phyloP scores from a whole-genome alignment of 352 stramenopile species.

The Peronospora belbahrii region DNA sequence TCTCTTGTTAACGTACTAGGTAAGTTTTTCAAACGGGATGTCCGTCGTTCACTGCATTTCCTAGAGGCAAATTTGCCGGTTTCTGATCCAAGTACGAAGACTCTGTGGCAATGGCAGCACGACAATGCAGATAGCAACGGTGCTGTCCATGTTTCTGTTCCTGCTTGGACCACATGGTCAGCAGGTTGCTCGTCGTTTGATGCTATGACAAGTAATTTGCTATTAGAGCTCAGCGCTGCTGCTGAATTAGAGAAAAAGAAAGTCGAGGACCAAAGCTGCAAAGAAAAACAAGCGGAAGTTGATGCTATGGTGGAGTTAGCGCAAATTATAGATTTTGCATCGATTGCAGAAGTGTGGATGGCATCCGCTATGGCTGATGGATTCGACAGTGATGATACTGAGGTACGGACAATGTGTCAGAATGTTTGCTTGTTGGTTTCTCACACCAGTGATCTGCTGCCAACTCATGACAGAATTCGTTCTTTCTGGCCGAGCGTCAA shows the following conservation, averaged over 20 bases:
- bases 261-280: constrained; percentile 27
- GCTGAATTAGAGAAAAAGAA: constrained; percentile 8
- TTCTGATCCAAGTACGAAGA: constrained; percentile 10
- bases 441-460: constrained; percentile 2
- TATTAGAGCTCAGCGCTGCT: constrained; percentile 29
- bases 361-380: neutral
- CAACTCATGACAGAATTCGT: constrained; percentile 16
- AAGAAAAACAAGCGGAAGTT: constrained; percentile 34
- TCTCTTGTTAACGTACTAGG: constrained; percentile 35
- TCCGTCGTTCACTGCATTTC: constrained; percentile 66
- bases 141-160: constrained; percentile 15
- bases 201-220: constrained; percentile 50
- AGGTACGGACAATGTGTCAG: constrained; percentile 13
- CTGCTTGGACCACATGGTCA: constrained; percentile 43
- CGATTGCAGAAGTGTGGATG: constrained; percentile 40
- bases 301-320: constrained; percentile 36
- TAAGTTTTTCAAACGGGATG: constrained; percentile 53
- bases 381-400: constrained; percentile 7
- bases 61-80: constrained; percentile 40
- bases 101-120: constrained; percentile 25
- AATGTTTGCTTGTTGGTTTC: neutral
- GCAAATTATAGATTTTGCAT: constrained; percentile 41
- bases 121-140: constrained; percentile 3
- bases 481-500: constrained; percentile 24
- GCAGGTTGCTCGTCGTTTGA: constrained; percentile 39